These are phyloP conservation scores for Posidonia australis DNA, from an alignment of 106 monocot species.

Conservation along the genomic window DNA sequence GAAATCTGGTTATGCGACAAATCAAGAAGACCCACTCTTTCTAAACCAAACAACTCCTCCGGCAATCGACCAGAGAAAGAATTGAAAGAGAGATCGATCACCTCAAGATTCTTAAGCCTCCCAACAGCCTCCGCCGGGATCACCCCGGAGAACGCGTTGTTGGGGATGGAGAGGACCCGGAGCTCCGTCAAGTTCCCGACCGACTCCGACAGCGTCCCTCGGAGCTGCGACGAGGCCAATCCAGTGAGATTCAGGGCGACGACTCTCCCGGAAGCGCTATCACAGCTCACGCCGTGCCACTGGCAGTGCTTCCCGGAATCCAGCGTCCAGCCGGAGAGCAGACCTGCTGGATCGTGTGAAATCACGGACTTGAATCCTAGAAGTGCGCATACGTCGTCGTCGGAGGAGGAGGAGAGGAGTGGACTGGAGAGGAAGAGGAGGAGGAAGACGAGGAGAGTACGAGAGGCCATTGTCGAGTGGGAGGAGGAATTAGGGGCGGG, in stretches of 20 bases:
- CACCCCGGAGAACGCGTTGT: slow-evolving; percentile 17
- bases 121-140: slow-evolving; percentile 15
- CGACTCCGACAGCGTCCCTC: slow-evolving; percentile 8
- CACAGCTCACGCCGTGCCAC: slow-evolving; percentile 44
- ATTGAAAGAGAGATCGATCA: slow-evolving; percentile 39
- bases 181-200: slow-evolving; percentile 26
- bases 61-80: slow-evolving; percentile 9
- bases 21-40: background rate
- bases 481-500: too few species aligned
- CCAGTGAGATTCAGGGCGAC: slow-evolving; percentile 30
- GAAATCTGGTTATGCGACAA: slow-evolving; percentile 4
- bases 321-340: slow-evolving; percentile 29
- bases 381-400: slow-evolving; percentile 15
- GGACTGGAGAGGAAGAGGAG: background rate
- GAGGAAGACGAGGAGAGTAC: too few species aligned
- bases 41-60: background rate
- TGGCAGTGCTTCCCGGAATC: slow-evolving; percentile 20
- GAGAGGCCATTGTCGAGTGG: too few species aligned
- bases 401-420: background rate
- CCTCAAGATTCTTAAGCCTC: slow-evolving; percentile 13
- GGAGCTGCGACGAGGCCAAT: slow-evolving; percentile 13
- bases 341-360: slow-evolving; percentile 8
- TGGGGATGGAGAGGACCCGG: slow-evolving; percentile 16
- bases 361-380: slow-evolving; percentile 24
- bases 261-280: slow-evolving; percentile 22